Evolutionary conservation across 768 basidiomycete genomes (phyloP), one percentile per base, ranked within the genome.

Genomic region (Neoboletus magnificus): DNA sequence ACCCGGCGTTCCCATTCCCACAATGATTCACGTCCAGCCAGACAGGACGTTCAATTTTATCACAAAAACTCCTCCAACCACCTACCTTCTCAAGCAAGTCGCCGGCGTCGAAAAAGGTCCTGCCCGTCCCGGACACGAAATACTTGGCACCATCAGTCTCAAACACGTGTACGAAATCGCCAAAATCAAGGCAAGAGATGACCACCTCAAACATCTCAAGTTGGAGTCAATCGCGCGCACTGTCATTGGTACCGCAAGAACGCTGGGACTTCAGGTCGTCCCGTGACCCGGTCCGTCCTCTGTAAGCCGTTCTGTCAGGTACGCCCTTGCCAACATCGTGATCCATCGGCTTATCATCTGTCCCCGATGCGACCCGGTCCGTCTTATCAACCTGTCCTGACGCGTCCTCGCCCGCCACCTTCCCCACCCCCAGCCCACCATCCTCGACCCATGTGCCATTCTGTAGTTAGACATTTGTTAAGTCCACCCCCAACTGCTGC

Each of bases 101-200:
- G 86, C 93, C 41, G 89, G 89, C 15, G 84, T 98, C 66, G 90
- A 93, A 67, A 94, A 93, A 74, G 96, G 94, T 16, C 84, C 91
- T 45, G 90, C 84, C 42, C 84, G 85, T 66, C 86, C 91, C 64
- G 85, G 92, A 55, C 83, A 89, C 74, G 87, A 90, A 66, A 76
- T 80, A 56, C 78, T 83, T 58, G 92, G 88, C 48, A 93, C 89
- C 44, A 80, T 98, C 71, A 90, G 83, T 68, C 81, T 98, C 66
- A 99, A 99, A 79, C 95, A 98, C 79, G 82, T 98, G 70, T 98
- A 94, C 73, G 97, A 98, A 79, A 97, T 99, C 70, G 93, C 96
- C 36, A 96, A 91, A 81, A 90, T 99, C 73, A 99, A 99, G 78
- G 81, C 84, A 50, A 83, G 81, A 66, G 97, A 99, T 75, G 88